Conservation (phyloP, 805 yeast genomes). For the Saccharomycodes ludwigii region DNA sequence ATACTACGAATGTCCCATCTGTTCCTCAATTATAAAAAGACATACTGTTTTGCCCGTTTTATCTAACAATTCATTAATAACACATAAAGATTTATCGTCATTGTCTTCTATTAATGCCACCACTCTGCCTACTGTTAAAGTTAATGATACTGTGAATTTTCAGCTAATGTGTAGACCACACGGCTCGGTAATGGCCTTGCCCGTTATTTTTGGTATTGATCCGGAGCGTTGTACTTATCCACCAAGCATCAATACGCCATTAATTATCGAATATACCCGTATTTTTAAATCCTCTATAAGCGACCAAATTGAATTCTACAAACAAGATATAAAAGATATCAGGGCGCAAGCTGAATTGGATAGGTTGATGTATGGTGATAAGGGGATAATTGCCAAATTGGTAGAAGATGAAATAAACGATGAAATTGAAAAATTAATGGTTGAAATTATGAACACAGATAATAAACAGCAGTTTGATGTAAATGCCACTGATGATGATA, state of each 20-base stretch:
- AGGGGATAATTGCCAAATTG: constrained; percentile 37
- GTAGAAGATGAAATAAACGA: constrained; percentile 46
- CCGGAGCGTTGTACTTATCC: constrained; percentile 31
- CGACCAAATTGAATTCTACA: constrained; percentile 42
- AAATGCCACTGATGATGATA: constrained; percentile 7
- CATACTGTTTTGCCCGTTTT: constrained; percentile 57
- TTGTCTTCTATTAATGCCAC: no score
- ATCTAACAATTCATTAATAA: constrained; percentile 42
- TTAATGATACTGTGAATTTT: constrained; percentile 42
- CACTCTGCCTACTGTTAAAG: no score
- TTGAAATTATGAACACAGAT: constrained; percentile 16
- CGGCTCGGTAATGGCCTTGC: constrained; percentile 34
- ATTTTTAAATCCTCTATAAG: constrained; percentile 52
- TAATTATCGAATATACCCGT: constrained; percentile 43
- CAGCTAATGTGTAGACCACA: constrained; percentile 51
- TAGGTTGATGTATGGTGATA: constrained; percentile 45
- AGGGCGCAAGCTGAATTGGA: constrained; percentile 42
- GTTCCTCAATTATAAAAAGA: constrained; percentile 44
- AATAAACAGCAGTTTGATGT: constrained; percentile 8
- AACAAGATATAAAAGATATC: constrained; percentile 47
- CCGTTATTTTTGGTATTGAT: constrained; percentile 33
- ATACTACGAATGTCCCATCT: constrained; percentile 69
- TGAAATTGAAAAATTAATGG: constrained; percentile 29
- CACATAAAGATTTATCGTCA: constrained; percentile 37
- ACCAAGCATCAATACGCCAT: constrained; percentile 39